These are phyloP conservation scores for Tylopilus sp. DNA, from an alignment of 1,284 basidiomycete genomes.

Conservation along the genomic window DNA sequence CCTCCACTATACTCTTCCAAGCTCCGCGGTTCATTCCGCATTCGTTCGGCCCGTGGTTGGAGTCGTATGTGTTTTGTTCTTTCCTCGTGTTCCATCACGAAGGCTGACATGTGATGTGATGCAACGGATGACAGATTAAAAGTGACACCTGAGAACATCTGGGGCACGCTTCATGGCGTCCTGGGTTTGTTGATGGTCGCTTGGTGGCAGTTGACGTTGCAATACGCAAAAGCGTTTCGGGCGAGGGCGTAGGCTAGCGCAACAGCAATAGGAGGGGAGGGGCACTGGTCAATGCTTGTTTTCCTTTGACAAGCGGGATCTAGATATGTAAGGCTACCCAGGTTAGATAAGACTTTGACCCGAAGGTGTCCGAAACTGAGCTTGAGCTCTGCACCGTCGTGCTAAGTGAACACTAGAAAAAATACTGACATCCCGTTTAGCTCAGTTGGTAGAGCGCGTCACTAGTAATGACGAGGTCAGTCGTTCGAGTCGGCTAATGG, in stretches of 20 bases:
- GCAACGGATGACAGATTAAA: slow-evolving; percentile 40
- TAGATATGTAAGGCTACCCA: too few relatives aligned
- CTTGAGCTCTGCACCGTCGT: too few relatives aligned
- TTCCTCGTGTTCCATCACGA: neutral
- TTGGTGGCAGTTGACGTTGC: slow-evolving; percentile 72
- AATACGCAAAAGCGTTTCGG: slow-evolving; percentile 44
- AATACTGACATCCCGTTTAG: slow-evolving; percentile 50
- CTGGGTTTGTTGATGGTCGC: slow-evolving; percentile 60
- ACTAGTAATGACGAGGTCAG: slow-evolving; percentile 55
- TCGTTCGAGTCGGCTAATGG: slow-evolving; percentile 50
- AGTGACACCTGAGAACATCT: slow-evolving; percentile 60
- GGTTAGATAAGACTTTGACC: too few relatives aligned
- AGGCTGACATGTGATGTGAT: neutral
- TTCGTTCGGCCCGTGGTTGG: slow-evolving; percentile 57
- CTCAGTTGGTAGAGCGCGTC: slow-evolving; percentile 60
- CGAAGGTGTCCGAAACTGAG: too few relatives aligned
- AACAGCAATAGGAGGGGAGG: too few relatives aligned
- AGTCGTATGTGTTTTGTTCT: slow-evolving; percentile 44
- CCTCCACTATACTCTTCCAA: slow-evolving; percentile 69
- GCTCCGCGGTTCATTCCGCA: slow-evolving; percentile 74
- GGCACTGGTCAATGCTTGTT: too few relatives aligned
- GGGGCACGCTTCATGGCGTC: slow-evolving; percentile 66
- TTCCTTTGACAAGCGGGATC: too few relatives aligned
- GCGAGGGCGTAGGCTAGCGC: neutral
- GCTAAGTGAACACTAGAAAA: too few relatives aligned